Evolutionary conservation across 495 filamentous ascomycete species (phyloP), one percentile per base, ranked within the genome.

Genomic region (Hypoxylon trugodes): DNA sequence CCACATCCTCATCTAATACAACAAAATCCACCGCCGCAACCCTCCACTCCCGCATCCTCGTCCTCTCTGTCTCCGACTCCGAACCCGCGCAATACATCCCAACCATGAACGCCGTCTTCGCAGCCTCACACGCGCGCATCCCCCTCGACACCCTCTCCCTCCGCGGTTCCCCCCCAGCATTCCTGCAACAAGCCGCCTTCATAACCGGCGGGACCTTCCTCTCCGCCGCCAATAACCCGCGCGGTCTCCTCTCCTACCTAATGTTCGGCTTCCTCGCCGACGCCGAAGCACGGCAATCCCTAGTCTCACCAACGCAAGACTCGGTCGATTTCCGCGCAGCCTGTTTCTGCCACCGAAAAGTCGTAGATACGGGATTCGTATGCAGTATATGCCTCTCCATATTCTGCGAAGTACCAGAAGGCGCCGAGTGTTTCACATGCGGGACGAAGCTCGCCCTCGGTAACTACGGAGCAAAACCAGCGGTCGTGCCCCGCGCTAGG

Each of bases 21-120:
- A 6, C 4, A 26, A 15, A 21, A 18, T 24, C 21, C 15, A 3
- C 73, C 19, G 53, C 72, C 30, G 61, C 77, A n/a, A 74, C 68
- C 30, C 75, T 96, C 7, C 86, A 90, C 68, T 87, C 89, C n/a
- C 90, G 96, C 35, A 96, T 98, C 68, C 74, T 98, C 48, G 85
- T 92, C 8, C 76, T 96, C 33, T 92, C 88, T 42, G 91, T 93
- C 25, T 92, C 90, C 19, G 89, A 89, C 59, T 89, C 91, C 76
- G 82, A 92, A 3, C 88, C 94, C 0, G 84, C 89, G 25, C 93
- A 97, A 73, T 98, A 98, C 77, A 97, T 98, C 53, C 90, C 94
- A 1, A 90, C 97, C 42, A 98, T 98, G 93, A 98, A 98, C 78
- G 83, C 87, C 63, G 96, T 97, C 35, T 98, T 98, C 75, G 96